These are phyloP conservation scores for Maudiozyma serrabonitensis DNA, from an alignment of 805 yeast genomes.

Conservation along the genomic window DNA sequence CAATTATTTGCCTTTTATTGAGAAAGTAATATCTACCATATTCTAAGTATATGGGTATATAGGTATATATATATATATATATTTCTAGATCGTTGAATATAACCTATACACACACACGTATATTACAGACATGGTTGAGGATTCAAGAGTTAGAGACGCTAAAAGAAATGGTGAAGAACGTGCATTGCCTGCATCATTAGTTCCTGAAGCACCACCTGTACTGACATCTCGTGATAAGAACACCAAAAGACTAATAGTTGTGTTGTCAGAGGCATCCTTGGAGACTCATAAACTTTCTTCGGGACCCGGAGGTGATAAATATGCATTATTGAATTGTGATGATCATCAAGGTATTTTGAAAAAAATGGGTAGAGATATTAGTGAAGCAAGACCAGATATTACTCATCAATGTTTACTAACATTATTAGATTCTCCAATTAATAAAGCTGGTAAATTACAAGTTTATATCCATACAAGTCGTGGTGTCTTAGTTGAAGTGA, in stretches of 20 bases:
- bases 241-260: conserved; percentile 84
- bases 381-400: conserved; percentile 98
- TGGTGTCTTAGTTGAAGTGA: conserved; percentile 90
- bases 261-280: conserved; percentile 89
- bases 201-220: conserved; percentile 79
- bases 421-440: conserved; percentile 90
- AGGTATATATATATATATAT: neutral
- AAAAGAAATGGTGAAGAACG: conserved; percentile 29
- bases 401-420: conserved; percentile 96
- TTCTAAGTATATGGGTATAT: no score
- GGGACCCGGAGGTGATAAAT: conserved; percentile 80
- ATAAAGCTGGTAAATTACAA: conserved; percentile 93
- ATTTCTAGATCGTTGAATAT: neutral
- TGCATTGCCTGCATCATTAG: conserved; percentile 58
- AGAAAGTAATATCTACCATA: no score
- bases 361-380: conserved; percentile 94
- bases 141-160: conserved; percentile 40
- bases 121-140: conserved; percentile 32
- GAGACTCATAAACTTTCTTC: conserved; percentile 88
- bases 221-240: conserved; percentile 76
- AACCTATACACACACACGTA: neutral
- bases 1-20: no score
- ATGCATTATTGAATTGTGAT: conserved; percentile 89
- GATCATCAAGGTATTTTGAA: conserved; percentile 94
- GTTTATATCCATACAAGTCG: conserved; percentile 94